A percentile compares a stretch with the other conserved stretches of the same genome.
These are phyloP conservation scores for Eucalyptus viminalis DNA, from an alignment of 345 rosid species.

Conservation along the genomic window DNA sequence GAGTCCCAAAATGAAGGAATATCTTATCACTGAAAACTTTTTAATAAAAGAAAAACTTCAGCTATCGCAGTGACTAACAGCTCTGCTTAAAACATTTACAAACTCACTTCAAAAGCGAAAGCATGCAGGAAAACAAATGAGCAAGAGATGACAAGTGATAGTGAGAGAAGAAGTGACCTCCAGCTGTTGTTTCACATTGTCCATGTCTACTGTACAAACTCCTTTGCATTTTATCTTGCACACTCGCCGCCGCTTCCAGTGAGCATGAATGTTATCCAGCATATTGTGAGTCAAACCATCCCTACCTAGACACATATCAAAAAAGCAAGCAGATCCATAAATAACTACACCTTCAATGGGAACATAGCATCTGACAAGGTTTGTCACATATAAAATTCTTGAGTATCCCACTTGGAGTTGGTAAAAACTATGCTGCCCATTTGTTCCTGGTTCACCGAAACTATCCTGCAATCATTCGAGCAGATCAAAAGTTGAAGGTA, in stretches of 20 bases:
- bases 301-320: constrained; percentile 40
- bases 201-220: constrained; percentile 93
- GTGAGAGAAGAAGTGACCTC: constrained; percentile 32
- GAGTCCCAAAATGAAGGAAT: neutral
- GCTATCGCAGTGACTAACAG: neutral
- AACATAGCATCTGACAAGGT: neutral
- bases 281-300: constrained; percentile 95
- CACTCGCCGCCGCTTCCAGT: constrained; percentile 60
- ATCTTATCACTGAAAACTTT: neutral
- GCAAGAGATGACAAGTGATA: neutral
- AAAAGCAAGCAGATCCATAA: neutral
- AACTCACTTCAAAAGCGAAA: neutral
- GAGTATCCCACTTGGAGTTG: neutral
- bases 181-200: constrained; percentile 73
- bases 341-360: neutral
- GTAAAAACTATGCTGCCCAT: too few relatives aligned
- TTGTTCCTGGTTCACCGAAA: too few relatives aligned
- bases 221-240: constrained; percentile 93
- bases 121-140: neutral
- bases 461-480: too few relatives aligned
- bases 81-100: neutral
- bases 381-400: neutral
- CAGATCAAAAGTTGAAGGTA: too few relatives aligned
- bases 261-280: constrained; percentile 85
- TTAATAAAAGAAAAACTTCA: neutral